A percentile compares a stretch with the other conserved stretches of the same genome.
phyloP scores from a whole-genome alignment of 768 basidiomycete species.

The Kwoniella dendrophila region DNA sequence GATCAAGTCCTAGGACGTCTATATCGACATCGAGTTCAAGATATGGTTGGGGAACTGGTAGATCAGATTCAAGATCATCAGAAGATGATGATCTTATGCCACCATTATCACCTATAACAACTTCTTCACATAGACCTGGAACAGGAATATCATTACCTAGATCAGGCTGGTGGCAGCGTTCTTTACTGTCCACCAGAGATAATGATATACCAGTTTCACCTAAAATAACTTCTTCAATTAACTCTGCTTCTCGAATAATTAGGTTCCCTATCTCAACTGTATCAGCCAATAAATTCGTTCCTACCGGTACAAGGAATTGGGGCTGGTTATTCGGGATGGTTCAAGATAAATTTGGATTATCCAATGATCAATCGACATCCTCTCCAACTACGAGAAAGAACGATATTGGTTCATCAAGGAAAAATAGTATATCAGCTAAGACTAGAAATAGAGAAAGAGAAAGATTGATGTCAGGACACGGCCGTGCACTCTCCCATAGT shows the following conservation, averaged over 20 bases:
- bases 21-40: slow-evolving; percentile 34
- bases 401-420: slow-evolving; percentile 10
- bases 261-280: slow-evolving; percentile 6
- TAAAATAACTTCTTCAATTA: slow-evolving; percentile 20
- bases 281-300: slow-evolving; percentile 21
- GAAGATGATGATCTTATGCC: slow-evolving; percentile 30
- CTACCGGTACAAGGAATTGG: slow-evolving; percentile 36
- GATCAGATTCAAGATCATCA: slow-evolving; percentile 28
- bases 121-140: slow-evolving; percentile 10
- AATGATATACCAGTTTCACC: slow-evolving; percentile 19
- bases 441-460: slow-evolving; percentile 35
- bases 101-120: slow-evolving; percentile 8
- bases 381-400: background rate
- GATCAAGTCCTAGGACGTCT: slow-evolving; percentile 30
- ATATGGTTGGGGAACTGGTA: slow-evolving; percentile 18
- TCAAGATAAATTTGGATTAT: background rate
- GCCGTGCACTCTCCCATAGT: background rate
- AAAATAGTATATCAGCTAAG: slow-evolving; percentile 19
- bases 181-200: background rate
- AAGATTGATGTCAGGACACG: slow-evolving; percentile 27
- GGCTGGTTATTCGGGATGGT: slow-evolving; percentile 29
- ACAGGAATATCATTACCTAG: slow-evolving; percentile 6
- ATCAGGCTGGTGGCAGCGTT: slow-evolving; percentile 27
- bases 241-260: slow-evolving; percentile 11
- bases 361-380: slow-evolving; percentile 16